phyloP scores from a whole-genome alignment of 2,329 filamentous ascomycete genomes.

The Didymella segeticola region DNA sequence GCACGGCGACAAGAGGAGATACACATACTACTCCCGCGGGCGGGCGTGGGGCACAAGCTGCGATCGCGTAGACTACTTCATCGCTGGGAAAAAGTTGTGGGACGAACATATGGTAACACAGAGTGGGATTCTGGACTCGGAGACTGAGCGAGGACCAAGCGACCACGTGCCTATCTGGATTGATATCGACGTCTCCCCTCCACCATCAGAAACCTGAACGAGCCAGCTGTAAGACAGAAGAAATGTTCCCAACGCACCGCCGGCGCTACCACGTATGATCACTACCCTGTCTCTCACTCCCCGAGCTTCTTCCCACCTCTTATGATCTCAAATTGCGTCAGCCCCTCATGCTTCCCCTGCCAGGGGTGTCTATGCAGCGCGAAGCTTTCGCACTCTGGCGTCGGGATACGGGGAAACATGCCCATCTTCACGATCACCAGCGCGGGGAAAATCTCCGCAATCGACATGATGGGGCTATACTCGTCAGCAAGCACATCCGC shows the following conservation, averaged over 20 bases:
- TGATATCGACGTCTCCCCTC: constrained; percentile 16
- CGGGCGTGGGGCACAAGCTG: constrained; percentile 58
- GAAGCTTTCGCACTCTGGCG: constrained; percentile 56
- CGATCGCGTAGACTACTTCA: constrained; percentile 61
- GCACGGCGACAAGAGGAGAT: constrained; percentile 52
- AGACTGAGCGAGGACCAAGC: constrained; percentile 57
- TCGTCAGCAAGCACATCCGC: no score
- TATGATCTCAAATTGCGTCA: constrained; percentile 50
- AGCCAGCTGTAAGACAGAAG: no score
- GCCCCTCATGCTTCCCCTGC: constrained; percentile 49
- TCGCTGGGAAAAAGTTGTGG: constrained; percentile 53
- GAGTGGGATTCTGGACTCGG: constrained; percentile 52
- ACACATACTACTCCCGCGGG: constrained; percentile 58
- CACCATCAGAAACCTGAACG: not conserved
- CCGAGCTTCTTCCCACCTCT: constrained; percentile 50
- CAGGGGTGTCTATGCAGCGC: constrained; percentile 53
- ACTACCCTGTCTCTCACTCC: constrained; percentile 13
- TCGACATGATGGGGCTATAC: constrained; percentile 56
- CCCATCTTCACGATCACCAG: constrained; percentile 60
- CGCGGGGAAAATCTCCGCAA: constrained; percentile 49
- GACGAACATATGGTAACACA: constrained; percentile 46
- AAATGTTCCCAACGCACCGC: no score
- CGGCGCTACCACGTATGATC: not conserved
- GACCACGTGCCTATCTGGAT: constrained; percentile 63
- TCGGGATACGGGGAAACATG: constrained; percentile 57